Percentiles rank a stretch among this genome's conserved stretches.
Evolutionary conservation across 306 rosid genomes (phyloP).

Genomic region (Bauhinia variegata): DNA sequence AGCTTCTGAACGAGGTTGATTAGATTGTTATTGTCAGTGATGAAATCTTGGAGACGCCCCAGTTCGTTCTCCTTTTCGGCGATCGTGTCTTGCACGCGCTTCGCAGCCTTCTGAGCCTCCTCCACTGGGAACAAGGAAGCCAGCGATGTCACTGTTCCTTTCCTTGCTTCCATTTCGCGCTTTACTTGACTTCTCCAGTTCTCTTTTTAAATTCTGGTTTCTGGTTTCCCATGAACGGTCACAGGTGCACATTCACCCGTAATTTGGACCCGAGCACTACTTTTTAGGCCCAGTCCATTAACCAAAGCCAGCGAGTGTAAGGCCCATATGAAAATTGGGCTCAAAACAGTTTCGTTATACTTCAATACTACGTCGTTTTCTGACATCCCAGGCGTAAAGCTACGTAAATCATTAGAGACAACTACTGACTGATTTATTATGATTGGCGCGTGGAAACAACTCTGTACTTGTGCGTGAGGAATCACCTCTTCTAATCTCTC

Average conservation of each 20-base stretch:
- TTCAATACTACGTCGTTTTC: too few relatives aligned
- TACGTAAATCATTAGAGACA: too few relatives aligned
- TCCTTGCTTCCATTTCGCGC: constrained; percentile 37
- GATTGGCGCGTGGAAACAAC: constrained; percentile 17
- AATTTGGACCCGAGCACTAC: too few relatives aligned
- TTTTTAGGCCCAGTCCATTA: too few relatives aligned
- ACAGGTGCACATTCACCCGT: too few relatives aligned
- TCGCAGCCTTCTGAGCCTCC: constrained; percentile 68
- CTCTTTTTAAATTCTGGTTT: not conserved
- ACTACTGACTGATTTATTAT: not conserved
- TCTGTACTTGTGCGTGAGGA: constrained; percentile 7
- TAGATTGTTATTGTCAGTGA: constrained; percentile 64
- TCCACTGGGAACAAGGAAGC: constrained; percentile 60
- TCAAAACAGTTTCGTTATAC: too few relatives aligned
- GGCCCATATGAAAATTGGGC: too few relatives aligned
- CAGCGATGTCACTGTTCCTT: constrained; percentile 67
- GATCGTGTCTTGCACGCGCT: constrained; percentile 59
- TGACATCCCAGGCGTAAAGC: too few relatives aligned
- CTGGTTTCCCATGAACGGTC: too few relatives aligned
- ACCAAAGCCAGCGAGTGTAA: too few relatives aligned
- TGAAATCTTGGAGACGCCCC: constrained; percentile 55
- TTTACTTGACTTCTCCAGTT: too few relatives aligned
- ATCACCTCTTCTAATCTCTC: not conserved
- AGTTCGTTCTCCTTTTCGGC: constrained; percentile 52
- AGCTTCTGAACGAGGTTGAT: constrained; percentile 75